Conservation (phyloP, 140 eudicot genomes). For the Anethum foeniculum region DNA sequence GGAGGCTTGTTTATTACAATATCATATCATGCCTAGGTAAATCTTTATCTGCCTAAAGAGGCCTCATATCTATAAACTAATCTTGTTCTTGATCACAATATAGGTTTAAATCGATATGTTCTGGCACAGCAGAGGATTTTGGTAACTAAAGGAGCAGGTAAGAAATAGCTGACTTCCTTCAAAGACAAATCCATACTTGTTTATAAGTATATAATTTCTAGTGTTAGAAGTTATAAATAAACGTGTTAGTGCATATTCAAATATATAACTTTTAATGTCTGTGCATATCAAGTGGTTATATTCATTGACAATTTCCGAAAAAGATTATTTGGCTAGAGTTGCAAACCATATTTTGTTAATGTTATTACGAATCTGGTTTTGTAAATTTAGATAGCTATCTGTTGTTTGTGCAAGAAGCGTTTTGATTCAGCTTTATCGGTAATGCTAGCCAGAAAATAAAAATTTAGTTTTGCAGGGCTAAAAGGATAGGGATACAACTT, state of each 20-base stretch:
- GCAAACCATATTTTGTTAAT: background rate
- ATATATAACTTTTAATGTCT: background rate
- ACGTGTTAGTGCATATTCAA: background rate
- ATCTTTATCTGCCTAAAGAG: background rate
- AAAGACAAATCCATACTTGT: too few species aligned
- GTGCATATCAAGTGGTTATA: background rate
- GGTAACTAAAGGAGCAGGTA: background rate
- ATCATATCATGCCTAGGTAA: background rate
- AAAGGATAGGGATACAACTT: background rate
- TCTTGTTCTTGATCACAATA: background rate
- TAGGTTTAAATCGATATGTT: background rate
- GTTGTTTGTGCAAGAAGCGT: background rate
- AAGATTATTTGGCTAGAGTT: background rate
- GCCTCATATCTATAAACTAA: background rate
- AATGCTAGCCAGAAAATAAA: background rate
- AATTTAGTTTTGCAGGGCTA: background rate
- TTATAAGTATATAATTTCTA: too few species aligned
- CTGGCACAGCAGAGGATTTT: background rate
- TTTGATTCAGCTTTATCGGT: background rate
- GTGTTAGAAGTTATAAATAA: too few species aligned
- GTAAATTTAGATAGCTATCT: background rate
- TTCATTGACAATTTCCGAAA: background rate
- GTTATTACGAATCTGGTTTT: background rate
- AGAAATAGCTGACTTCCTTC: background rate
- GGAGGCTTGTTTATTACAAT: background rate